Evolutionary conservation across 2,329 filamentous ascomycete genomes (phyloP).

Genomic region (Ciborinia camelliae): DNA sequence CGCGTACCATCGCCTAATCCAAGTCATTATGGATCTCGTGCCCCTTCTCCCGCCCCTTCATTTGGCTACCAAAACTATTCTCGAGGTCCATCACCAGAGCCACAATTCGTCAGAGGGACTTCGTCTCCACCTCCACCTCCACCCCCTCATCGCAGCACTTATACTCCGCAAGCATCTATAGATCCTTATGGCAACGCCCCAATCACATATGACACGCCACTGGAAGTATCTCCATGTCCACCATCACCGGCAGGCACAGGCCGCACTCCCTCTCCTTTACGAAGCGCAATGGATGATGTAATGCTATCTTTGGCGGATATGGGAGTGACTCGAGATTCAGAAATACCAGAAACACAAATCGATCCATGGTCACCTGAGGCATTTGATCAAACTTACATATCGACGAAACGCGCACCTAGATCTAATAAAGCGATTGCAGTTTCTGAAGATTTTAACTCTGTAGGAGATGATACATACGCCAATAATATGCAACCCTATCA

Average conservation of each 20-base stretch:
- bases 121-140: constrained; percentile 72
- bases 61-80: constrained; percentile 37
- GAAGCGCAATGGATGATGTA: constrained; percentile 96
- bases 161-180: constrained; percentile 32
- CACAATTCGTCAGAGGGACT: constrained; percentile 35
- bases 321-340: constrained; percentile 57
- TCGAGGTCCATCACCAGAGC: constrained; percentile 41
- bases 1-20: constrained; percentile 35
- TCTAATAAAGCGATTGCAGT: constrained; percentile 76
- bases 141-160: constrained; percentile 73
- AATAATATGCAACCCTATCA: constrained; percentile 33
- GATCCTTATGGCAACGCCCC: constrained; percentile 42
- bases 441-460: constrained; percentile 48
- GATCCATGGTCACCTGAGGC: constrained; percentile 90
- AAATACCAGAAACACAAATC: constrained; percentile 53
- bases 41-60: constrained; percentile 33
- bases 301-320: constrained; percentile 93
- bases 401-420: constrained; percentile 41
- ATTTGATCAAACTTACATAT: constrained; percentile 54
- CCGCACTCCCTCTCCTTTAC: constrained; percentile 83
- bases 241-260: constrained; percentile 64
- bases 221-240: constrained; percentile 60
- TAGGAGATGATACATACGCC: constrained; percentile 46
- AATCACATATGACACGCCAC: constrained; percentile 51
- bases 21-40: constrained; percentile 40